These are phyloP conservation scores for Beta macrorhiza DNA, from an alignment of 179 eudicot genomes.

Conservation along the genomic window DNA sequence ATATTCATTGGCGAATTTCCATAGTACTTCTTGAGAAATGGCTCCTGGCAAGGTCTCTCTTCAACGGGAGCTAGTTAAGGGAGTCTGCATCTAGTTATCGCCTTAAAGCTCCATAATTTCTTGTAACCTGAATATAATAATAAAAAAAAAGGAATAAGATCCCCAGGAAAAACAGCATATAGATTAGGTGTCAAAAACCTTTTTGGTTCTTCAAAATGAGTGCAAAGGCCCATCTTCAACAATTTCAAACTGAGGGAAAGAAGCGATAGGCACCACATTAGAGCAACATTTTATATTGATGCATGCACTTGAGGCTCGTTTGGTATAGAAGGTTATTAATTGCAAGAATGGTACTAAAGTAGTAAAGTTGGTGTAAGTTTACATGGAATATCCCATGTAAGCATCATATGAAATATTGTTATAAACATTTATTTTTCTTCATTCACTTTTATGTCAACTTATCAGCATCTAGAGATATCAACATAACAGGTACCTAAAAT, in stretches of 20 bases:
- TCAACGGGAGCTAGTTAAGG: background rate
- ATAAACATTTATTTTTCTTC: too few relatives aligned
- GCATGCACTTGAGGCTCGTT: too few relatives aligned
- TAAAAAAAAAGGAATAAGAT: slow-evolving; percentile 4
- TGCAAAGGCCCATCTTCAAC: background rate
- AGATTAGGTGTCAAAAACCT: background rate
- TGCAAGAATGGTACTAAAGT: too few relatives aligned
- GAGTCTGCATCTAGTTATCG: slow-evolving; percentile 19
- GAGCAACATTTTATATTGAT: too few relatives aligned
- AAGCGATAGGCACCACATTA: background rate
- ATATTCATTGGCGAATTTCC: background rate
- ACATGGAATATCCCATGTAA: too few relatives aligned
- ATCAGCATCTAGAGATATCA: background rate
- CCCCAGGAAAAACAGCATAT: background rate
- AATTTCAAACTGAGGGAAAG: background rate
- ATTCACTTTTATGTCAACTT: background rate
- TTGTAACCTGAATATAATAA: slow-evolving; percentile 32
- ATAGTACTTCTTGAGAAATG: background rate
- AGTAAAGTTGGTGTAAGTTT: too few relatives aligned
- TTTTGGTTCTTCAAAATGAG: background rate
- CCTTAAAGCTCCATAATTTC: slow-evolving; percentile 45
- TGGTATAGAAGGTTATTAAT: too few relatives aligned
- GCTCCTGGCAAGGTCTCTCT: background rate
- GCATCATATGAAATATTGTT: too few relatives aligned
- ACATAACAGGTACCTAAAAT: too few relatives aligned